phyloP scores from a whole-genome alignment of 2,329 filamentous ascomycete species.

The Fusarium stilboides region DNA sequence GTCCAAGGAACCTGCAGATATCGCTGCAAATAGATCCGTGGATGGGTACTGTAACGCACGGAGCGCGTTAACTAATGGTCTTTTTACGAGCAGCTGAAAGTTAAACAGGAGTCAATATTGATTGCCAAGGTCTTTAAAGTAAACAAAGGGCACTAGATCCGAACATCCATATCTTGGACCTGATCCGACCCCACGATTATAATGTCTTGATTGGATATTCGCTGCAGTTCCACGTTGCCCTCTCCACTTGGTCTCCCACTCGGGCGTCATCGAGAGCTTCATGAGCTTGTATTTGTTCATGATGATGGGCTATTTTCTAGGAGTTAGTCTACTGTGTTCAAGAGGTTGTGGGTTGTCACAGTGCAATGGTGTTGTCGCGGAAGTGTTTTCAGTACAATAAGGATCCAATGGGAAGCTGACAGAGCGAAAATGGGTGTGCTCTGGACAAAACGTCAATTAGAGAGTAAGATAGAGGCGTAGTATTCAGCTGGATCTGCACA shows the following conservation, averaged over 20 bases:
- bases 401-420: not conserved
- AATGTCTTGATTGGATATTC: constrained; percentile 21
- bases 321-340: not conserved
- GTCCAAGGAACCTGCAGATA: constrained; percentile 18
- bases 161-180: not conserved
- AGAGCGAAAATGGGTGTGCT: constrained; percentile 2
- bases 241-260: constrained; percentile 10
- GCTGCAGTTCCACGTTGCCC: constrained; percentile 3
- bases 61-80: constrained; percentile 10
- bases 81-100: constrained; percentile 5
- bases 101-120: not conserved
- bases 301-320: not conserved
- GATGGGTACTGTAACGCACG: constrained; percentile 9
- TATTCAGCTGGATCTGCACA: constrained; percentile 14
- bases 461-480: constrained; percentile 6
- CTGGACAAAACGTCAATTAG: not conserved
- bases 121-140: constrained; percentile 1
- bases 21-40: not conserved
- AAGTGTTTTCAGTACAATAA: not conserved
- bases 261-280: constrained; percentile 1
- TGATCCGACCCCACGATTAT: constrained; percentile 2
- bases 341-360: not conserved
- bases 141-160: constrained; percentile 3
- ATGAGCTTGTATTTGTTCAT: not conserved
- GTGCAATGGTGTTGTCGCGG: constrained; percentile 4